Evolutionary conservation across 2,329 filamentous ascomycete genomes (phyloP).

Genomic region (Pyrenophora tritici-repentis): DNA sequence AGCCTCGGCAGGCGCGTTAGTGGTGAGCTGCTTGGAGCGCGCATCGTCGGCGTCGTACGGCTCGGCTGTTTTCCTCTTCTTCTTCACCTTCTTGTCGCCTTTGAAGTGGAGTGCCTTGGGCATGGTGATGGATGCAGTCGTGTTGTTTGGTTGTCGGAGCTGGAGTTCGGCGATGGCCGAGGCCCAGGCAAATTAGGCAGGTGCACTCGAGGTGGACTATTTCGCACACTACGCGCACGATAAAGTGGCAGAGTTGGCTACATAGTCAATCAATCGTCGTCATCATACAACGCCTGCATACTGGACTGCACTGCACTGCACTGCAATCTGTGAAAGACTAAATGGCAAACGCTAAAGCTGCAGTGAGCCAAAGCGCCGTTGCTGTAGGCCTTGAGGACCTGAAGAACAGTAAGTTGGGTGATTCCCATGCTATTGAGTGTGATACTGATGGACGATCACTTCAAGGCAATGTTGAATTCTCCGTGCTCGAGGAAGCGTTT

Average conservation of each 20-base stretch:
- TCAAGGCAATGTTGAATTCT: constrained; percentile 69
- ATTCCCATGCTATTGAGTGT: neutral
- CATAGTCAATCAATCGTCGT: no score
- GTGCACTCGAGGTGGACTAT: no score
- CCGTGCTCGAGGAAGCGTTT: constrained; percentile 77
- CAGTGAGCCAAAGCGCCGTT: constrained; percentile 35
- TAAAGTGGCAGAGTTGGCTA: constrained; percentile 25
- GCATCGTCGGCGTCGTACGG: constrained; percentile 52
- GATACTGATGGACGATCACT: neutral
- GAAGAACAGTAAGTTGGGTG: constrained; percentile 48
- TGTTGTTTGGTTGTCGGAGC: constrained; percentile 17
- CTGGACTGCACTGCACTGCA: no score
- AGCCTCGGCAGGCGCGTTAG: constrained; percentile 48
- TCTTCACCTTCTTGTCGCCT: constrained; percentile 93
- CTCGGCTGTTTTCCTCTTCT: constrained; percentile 74
- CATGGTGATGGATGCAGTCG: constrained; percentile 56
- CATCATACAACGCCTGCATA: neutral
- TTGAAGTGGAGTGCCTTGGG: constrained; percentile 94
- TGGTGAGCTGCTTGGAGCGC: constrained; percentile 43
- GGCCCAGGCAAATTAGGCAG: constrained; percentile 36
- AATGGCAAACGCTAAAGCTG: constrained; percentile 28
- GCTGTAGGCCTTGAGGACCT: constrained; percentile 49
- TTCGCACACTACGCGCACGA: constrained; percentile 14
- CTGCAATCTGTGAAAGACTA: neutral
- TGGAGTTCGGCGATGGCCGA: constrained; percentile 30